These are phyloP conservation scores for Pythium brassicae DNA, from an alignment of 352 stramenopile genomes.

Conservation along the genomic window DNA sequence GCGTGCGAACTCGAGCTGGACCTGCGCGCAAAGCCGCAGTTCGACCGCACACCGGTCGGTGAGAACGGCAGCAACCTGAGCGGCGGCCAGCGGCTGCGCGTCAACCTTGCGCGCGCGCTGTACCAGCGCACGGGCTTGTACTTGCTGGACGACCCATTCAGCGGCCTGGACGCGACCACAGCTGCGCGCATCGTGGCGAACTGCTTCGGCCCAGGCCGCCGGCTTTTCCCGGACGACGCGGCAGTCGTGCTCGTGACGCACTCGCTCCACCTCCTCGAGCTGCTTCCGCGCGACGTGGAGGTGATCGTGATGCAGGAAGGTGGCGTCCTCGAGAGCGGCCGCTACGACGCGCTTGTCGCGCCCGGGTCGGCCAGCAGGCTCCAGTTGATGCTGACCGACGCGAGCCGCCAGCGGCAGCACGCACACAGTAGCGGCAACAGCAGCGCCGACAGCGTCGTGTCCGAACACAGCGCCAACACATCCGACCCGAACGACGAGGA, in stretches of 20 bases:
- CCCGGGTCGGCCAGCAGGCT: conserved; percentile 21
- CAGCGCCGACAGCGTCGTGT: not conserved
- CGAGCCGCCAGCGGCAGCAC: not conserved
- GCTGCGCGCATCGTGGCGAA: conserved; percentile 41
- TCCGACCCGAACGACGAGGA: not conserved
- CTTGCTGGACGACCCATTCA: conserved; percentile 88
- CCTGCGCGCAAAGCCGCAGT: conserved; percentile 32
- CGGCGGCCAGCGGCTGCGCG: conserved; percentile 74
- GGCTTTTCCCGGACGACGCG: conserved; percentile 40
- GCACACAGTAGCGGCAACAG: not conserved
- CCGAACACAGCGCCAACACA: not conserved
- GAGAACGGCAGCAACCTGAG: conserved; percentile 85
- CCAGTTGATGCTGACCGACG: conserved; percentile 18
- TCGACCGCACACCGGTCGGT: conserved; percentile 47
- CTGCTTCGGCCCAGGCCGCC: conserved; percentile 28
- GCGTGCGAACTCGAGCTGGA: conserved; percentile 75
- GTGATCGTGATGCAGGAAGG: conserved; percentile 63
- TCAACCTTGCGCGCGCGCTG: conserved; percentile 82
- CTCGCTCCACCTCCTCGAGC: conserved; percentile 56
- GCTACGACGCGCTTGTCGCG: conserved; percentile 21
- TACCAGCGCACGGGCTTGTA: conserved; percentile 70
- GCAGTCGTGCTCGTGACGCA: conserved; percentile 79
- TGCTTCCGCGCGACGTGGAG: conserved; percentile 32
- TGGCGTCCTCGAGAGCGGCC: conserved; percentile 37
- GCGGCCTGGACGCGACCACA: conserved; percentile 67